phyloP scores from a whole-genome alignment of 495 filamentous ascomycete species.

The Podospora fimiseda region DNA sequence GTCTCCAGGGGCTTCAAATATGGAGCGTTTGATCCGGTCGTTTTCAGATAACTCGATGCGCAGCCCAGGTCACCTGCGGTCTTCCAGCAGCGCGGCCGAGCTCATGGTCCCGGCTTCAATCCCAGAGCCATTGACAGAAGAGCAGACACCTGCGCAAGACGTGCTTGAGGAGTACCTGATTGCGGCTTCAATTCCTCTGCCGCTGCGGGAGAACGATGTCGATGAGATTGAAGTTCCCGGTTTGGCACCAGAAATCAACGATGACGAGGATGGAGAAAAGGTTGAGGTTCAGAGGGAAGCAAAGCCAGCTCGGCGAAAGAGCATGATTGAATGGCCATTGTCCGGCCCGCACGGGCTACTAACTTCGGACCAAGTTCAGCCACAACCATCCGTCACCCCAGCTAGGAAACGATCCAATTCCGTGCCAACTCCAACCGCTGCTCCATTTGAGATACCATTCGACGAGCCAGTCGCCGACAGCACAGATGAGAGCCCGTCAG shows the following conservation, averaged over 20 bases:
- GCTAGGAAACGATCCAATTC: constrained; percentile 51
- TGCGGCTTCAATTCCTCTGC: constrained; percentile 55
- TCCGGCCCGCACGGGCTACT: constrained; percentile 10
- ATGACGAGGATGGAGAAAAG: constrained; percentile 50
- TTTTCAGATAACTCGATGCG: constrained; percentile 37
- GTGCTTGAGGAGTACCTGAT: constrained; percentile 28
- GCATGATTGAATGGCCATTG: constrained; percentile 47
- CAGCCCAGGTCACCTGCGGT: constrained; percentile 25
- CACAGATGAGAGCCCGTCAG: neutral
- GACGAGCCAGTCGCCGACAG: constrained; percentile 1
- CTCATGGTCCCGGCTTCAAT: constrained; percentile 22
- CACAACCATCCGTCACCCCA: constrained; percentile 17
- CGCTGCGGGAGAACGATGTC: constrained; percentile 61
- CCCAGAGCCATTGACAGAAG: constrained; percentile 13
- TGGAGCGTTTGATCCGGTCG: constrained; percentile 32
- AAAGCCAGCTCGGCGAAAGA: constrained; percentile 48
- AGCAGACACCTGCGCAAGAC: neutral
- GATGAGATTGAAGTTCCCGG: constrained; percentile 69
- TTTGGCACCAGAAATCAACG: constrained; percentile 51
- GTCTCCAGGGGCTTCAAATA: constrained; percentile 28
- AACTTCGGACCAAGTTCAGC: constrained; percentile 32
- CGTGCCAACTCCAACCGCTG: constrained; percentile 37
- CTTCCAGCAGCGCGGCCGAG: constrained; percentile 32
- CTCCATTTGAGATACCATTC: constrained; percentile 19
- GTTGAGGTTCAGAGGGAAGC: constrained; percentile 29